These are phyloP conservation scores for Citrus sp. DNA, from an alignment of 345 rosid species.

Conservation along the genomic window DNA sequence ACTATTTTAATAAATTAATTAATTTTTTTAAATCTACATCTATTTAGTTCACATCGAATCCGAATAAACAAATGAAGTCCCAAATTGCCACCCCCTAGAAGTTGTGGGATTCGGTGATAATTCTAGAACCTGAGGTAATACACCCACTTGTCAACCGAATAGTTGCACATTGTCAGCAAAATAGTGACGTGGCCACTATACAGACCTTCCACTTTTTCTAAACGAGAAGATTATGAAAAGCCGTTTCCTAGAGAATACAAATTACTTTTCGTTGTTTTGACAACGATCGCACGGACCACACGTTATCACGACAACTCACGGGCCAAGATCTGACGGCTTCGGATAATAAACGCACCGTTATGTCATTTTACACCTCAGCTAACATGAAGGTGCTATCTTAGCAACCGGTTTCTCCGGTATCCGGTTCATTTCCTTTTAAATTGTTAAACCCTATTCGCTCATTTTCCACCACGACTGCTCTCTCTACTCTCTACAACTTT, in stretches of 20 bases:
- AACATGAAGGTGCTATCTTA: background rate
- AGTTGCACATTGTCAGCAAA: background rate
- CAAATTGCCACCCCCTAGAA: too few species aligned
- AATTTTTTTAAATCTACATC: too few species aligned
- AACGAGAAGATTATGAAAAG: background rate
- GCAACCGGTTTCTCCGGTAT: constrained; percentile 13
- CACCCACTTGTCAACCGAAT: background rate
- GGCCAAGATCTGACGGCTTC: background rate
- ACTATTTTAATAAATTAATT: too few species aligned
- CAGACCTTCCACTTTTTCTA: background rate
- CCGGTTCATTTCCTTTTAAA: background rate
- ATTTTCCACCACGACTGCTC: background rate
- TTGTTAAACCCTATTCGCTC: background rate
- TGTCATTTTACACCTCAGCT: background rate
- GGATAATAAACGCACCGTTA: background rate
- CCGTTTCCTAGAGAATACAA: background rate
- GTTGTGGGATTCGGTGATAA: background rate
- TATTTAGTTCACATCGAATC: too few species aligned
- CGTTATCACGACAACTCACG: background rate
- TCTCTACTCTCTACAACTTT: background rate
- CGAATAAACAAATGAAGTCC: too few species aligned
- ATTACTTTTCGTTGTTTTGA: background rate
- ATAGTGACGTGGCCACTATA: constrained; percentile 10
- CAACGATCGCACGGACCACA: constrained; percentile 6
- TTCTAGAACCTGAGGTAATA: background rate